A percentile compares a stretch with the other conserved stretches of the same genome.
Evolutionary conservation across 352 stramenopile species (phyloP).

Genomic region (Globisporangium orthogonon): DNA sequence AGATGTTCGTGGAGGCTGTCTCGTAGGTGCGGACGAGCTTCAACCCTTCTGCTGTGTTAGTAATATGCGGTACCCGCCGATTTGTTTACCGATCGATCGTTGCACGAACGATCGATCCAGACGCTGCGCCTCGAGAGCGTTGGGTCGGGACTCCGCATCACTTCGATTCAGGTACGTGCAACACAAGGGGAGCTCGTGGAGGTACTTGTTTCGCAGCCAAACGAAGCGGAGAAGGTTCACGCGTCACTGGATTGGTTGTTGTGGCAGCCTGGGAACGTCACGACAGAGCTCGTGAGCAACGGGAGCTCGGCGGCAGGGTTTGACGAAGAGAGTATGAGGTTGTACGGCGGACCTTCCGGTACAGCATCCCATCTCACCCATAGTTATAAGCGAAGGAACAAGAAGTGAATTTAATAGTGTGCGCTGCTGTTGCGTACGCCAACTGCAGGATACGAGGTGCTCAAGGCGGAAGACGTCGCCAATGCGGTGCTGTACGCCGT

Average conservation of each 20-base stretch:
- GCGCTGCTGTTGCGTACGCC: not conserved
- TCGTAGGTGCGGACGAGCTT: slow-evolving; percentile 59
- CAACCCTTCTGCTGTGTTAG: no score
- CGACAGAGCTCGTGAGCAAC: slow-evolving; percentile 84
- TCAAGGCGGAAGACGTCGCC: slow-evolving; percentile 82
- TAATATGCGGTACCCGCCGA: no score
- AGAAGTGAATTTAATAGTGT: slow-evolving; percentile 8
- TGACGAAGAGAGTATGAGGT: slow-evolving; percentile 79
- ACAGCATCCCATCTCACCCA: not conserved
- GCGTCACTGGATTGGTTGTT: not conserved
- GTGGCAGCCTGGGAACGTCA: slow-evolving; percentile 81
- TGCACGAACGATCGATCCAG: slow-evolving; percentile 1
- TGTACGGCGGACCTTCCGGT: slow-evolving; percentile 52
- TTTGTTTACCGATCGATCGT: not conserved
- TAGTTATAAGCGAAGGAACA: no score
- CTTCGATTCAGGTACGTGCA: slow-evolving; percentile 56
- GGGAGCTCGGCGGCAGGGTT: slow-evolving; percentile 56
- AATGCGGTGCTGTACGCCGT: slow-evolving; percentile 85
- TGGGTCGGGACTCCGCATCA: slow-evolving; percentile 82
- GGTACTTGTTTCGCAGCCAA: no score
- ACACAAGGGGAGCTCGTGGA: no score
- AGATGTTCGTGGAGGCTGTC: slow-evolving; percentile 90
- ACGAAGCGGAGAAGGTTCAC: not conserved
- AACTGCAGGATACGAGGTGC: slow-evolving; percentile 58
- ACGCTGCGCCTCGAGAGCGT: slow-evolving; percentile 80